Base-by-base conservation (phyloP, 1,284 basidiomycete species). In the Mycosarcoma maydis region DNA sequence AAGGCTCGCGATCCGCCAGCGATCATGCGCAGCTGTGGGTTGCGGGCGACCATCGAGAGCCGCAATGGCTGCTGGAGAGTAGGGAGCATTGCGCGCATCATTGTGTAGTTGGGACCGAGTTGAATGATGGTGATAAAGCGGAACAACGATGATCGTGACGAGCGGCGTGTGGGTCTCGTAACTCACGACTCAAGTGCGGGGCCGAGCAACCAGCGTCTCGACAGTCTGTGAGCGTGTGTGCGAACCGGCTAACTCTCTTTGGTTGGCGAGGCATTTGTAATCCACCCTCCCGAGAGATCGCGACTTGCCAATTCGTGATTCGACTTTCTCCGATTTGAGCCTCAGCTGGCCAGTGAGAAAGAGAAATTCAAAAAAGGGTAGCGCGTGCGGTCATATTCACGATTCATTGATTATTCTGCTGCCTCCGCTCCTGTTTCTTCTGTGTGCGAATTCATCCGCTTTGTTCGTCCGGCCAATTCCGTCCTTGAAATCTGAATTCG, bases 11-110 rank as follows among this genome's bases (percentile, higher is more conserved):
- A 67, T 24, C 74, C 74, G 20, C 57, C 61, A 8, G 65, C 69
- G 59, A 76, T 76, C 46, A 76, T 39, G 33, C 74, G 58, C 8
- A 76, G 58, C 39, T 74, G 72, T 11, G 74, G 74, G 60, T 65
- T 72, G 43, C 59, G 54, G 19, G 72, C 73, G 19, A 55, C 50
- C 45, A 61, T 54, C 36, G 61, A 68, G 39, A 76, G 71, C 62
- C 64, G 55, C 53, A 76, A 68, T 20, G 65, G 65, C 61, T 73
- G 66, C 29, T 65, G 54, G 17, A 72, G 58, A 19, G 69, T 45
- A 10, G 64, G 64, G 19, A 71, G 57, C 56, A 60, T 60, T 23
- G 61, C 37, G 26, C 68, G 68, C 57, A 65, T 66, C 53, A 40
- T 50, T 37, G 36, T 37, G 53, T 23, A 17, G 16, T 19, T 30